phyloP scores from a whole-genome alignment of 257 asterid genomes.

The Solanum corneliomulleri region DNA sequence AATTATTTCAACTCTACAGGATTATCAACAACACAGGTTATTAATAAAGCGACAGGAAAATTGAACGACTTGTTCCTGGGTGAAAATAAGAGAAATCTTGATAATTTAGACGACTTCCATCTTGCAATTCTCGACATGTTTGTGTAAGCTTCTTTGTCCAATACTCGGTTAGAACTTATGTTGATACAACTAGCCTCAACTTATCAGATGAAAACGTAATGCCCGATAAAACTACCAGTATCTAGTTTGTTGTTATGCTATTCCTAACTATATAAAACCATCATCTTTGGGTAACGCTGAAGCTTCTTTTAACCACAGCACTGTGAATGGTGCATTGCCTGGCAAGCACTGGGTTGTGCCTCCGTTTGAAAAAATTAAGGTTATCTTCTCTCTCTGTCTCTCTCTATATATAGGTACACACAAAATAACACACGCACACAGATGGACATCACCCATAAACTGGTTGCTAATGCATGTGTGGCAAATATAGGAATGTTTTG shows the following conservation, averaged over 20 bases:
- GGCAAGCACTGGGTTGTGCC: conserved; percentile 80
- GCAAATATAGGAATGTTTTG: conserved; percentile 31
- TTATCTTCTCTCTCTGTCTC: conserved; percentile 8
- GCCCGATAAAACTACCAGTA: background rate
- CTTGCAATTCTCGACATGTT: conserved; percentile 63
- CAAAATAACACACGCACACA: background rate
- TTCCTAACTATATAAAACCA: background rate
- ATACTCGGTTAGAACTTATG: background rate
- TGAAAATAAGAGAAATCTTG: conserved; percentile 25
- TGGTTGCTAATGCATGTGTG: background rate
- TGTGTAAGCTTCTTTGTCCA: conserved; percentile 20
- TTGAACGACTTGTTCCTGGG: conserved; percentile 41
- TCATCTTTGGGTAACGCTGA: background rate
- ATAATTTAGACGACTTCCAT: conserved; percentile 43
- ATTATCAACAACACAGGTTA: conserved; percentile 46
- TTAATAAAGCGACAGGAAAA: conserved; percentile 53
- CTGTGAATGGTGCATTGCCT: conserved; percentile 69
- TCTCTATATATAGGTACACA: no score
- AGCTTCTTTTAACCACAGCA: conserved; percentile 23
- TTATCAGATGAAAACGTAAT: background rate
- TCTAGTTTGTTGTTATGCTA: background rate
- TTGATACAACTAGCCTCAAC: background rate
- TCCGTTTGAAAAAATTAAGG: conserved; percentile 42
- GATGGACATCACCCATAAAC: background rate
- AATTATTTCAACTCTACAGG: conserved; percentile 20